A percentile compares a stretch with the other conserved stretches of the same genome.
Evolutionary conservation across 1,284 basidiomycete species (phyloP).

Genomic region (Austroboletus novae-zelandiae): DNA sequence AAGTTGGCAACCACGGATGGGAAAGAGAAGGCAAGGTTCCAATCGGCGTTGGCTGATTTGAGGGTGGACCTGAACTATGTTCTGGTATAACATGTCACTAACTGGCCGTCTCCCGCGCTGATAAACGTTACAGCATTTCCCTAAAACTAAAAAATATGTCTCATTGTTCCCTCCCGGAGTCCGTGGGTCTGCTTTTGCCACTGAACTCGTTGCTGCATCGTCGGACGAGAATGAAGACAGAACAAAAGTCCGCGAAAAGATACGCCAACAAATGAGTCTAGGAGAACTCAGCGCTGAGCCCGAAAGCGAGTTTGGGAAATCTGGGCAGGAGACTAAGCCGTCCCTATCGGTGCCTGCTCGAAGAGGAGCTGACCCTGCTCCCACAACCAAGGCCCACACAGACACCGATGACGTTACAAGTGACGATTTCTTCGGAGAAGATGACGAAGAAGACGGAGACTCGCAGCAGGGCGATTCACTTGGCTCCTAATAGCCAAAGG

Average conservation of each 20-base stretch:
- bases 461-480: constrained; percentile 16
- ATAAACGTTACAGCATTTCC: constrained; percentile 57
- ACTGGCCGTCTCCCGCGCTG: neutral
- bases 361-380: neutral
- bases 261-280: constrained; percentile 60
- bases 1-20: constrained; percentile 39
- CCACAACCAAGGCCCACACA: constrained; percentile 6
- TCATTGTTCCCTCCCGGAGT: constrained; percentile 77
- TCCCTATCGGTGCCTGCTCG: constrained; percentile 1
- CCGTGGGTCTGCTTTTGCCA: constrained; percentile 37
- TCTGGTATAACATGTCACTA: constrained; percentile 43
- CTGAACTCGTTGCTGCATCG: constrained; percentile 8
- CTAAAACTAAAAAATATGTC: constrained; percentile 82
- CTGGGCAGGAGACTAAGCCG: constrained; percentile 17
- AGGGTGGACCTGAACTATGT: constrained; percentile 85
- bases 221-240: constrained; percentile 38
- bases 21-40: constrained; percentile 42
- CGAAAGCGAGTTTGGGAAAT: constrained; percentile 44
- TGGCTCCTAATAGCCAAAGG: constrained; percentile 4
- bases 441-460: constrained; percentile 30
- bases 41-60: constrained; percentile 53
- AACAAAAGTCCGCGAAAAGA: constrained; percentile 61
- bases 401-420: constrained; percentile 26
- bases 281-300: constrained; percentile 63
- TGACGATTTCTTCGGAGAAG: constrained; percentile 51